Conservation (phyloP, 805 yeast species). For the Pichia californica region DNA sequence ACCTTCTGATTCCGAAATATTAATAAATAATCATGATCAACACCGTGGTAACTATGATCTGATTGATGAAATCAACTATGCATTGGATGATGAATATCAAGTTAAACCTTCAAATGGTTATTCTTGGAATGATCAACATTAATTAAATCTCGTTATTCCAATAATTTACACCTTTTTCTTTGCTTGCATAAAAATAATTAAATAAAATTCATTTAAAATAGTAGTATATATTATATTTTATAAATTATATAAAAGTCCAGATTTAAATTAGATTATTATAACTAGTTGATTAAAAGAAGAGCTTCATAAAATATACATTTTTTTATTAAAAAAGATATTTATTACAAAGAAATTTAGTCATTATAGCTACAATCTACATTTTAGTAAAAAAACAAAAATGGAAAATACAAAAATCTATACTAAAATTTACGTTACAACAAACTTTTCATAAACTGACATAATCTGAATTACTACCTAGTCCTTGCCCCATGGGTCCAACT, state of each 20-base stretch:
- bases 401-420: too few relatives aligned
- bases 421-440: too few relatives aligned
- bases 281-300: too few relatives aligned
- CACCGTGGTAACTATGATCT: slow-evolving; percentile 3
- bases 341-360: too few relatives aligned
- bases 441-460: background rate
- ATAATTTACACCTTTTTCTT: background rate
- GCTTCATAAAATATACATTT: too few relatives aligned
- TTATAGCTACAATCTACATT: too few relatives aligned
- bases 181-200: slow-evolving; percentile 3
- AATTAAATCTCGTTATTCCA: background rate
- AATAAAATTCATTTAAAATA: background rate
- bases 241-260: background rate
- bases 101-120: background rate
- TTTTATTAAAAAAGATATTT: too few relatives aligned
- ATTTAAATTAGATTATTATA: background rate
- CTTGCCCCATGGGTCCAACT: slow-evolving; percentile 12
- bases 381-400: too few relatives aligned
- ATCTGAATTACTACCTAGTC: slow-evolving; percentile 8
- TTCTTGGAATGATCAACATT: slow-evolving; percentile 1
- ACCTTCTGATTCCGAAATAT: slow-evolving; percentile 1
- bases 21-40: slow-evolving; percentile 2
- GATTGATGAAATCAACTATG: slow-evolving; percentile 13
- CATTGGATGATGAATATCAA: slow-evolving; percentile 12
- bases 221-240: too few relatives aligned